A percentile compares a stretch with the other conserved stretches of the same genome.
These are phyloP conservation scores for Sporisorium iseilematis-ciliati DNA, from an alignment of 1,284 basidiomycete genomes.

Conservation along the genomic window DNA sequence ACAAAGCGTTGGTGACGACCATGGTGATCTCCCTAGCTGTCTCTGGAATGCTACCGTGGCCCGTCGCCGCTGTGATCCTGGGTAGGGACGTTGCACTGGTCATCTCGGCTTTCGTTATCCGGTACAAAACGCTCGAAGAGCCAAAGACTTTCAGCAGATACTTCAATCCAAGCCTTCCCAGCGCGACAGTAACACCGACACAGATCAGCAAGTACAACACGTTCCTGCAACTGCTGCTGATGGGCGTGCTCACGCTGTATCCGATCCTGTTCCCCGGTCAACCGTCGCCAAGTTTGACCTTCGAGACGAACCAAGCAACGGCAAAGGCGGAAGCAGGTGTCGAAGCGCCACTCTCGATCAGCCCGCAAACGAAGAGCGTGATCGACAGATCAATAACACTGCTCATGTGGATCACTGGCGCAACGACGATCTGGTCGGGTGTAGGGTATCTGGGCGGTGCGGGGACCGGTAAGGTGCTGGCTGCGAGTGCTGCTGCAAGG, in stretches of 20 bases:
- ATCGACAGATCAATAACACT: slow-evolving; percentile 60
- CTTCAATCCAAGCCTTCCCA: slow-evolving; percentile 94
- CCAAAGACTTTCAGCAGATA: slow-evolving; percentile 93
- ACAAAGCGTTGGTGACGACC: slow-evolving; percentile 96
- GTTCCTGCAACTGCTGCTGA: slow-evolving; percentile 87
- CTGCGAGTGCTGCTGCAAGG: slow-evolving; percentile 6
- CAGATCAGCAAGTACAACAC: slow-evolving; percentile 79
- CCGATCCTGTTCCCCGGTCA: slow-evolving; percentile 77
- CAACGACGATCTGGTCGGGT: slow-evolving; percentile 92
- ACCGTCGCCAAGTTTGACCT: slow-evolving; percentile 16
- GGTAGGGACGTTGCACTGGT: slow-evolving; percentile 89
- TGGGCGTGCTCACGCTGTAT: slow-evolving; percentile 86
- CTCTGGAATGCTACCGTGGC: slow-evolving; percentile 85
- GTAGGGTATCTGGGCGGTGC: slow-evolving; percentile 78
- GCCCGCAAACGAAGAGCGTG: slow-evolving; percentile 13
- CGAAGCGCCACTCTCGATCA: neutral
- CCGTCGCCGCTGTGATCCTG: slow-evolving; percentile 85
- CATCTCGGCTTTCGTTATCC: slow-evolving; percentile 91
- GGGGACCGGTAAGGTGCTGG: slow-evolving; percentile 34
- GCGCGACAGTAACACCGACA: slow-evolving; percentile 91
- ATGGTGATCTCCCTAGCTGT: slow-evolving; percentile 87
- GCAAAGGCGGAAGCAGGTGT: neutral
- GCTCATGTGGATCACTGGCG: slow-evolving; percentile 82
- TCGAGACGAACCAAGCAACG: neutral
- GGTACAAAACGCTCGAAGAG: slow-evolving; percentile 86